Evolutionary conservation across 2,329 filamentous ascomycete genomes (phyloP), one percentile per base, ranked within the genome.

Genomic region (Chaetoscypha palmicola): DNA sequence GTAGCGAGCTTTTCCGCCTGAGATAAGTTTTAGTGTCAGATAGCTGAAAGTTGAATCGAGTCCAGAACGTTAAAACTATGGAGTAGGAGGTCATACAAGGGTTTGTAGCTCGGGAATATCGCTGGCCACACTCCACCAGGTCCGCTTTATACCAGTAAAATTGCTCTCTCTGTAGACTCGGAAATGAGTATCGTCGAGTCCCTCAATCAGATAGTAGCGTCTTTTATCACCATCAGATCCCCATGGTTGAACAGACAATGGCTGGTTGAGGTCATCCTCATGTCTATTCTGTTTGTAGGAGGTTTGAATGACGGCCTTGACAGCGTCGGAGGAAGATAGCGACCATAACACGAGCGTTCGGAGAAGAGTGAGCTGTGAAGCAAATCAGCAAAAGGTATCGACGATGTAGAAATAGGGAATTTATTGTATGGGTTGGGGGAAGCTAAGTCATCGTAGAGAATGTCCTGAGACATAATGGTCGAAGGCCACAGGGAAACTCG

Each of bases 101-200:
- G 26, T 36, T 55, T 77, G 82, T 50, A 96, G 70, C 62, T 97
- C 91, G 4, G 94, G 88, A 38, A 98, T 96, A 38, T 74, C 83
- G 5, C 91, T 88, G 12, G 92, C 92, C 32, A 97, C 81, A 59
- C 83, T 96, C 77, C 87, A 88, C 92, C 92, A 98, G 19, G 86
- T 88, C 49, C 79, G 68, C 49, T 83, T 83, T 35, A 84, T 77
- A 23, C 83, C 75, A 4, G 81, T 80, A 10, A 87, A 84, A 58
- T 94, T 94, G 66, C 86, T 91, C 66, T 98, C 92, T 41, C 92
- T 78, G 64, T 98, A 98, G 34, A 98, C 77, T 50, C 92, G 79
- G 65, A 98, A 98, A 50, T 85, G 77, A 3, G 91, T 97, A 64
- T 98, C 90, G 57, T 97, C 91, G 54, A 87, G 78, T 20, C 92